These are phyloP conservation scores for Candida nitratophila DNA, from an alignment of 805 yeast species.

Conservation along the genomic window DNA sequence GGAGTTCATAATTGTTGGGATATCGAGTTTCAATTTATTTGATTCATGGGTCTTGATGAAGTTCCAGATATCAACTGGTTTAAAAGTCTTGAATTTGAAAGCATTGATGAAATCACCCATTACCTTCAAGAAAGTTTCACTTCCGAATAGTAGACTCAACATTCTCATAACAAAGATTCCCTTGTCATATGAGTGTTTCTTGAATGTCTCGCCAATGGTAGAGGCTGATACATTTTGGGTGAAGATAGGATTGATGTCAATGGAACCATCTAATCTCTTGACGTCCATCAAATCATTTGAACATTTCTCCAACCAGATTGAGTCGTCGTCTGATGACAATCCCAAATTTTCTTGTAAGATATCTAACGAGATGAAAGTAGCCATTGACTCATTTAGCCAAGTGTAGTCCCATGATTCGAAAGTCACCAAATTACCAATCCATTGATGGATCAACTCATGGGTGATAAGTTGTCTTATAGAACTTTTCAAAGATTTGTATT, in stretches of 20 bases:
- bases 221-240: constrained; percentile 28
- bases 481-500: background rate
- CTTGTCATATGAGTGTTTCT: constrained; percentile 46
- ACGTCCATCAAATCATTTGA: constrained; percentile 19
- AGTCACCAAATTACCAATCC: constrained; percentile 65
- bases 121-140: constrained; percentile 23
- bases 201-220: constrained; percentile 40
- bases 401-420: constrained; percentile 62
- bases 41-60: constrained; percentile 20
- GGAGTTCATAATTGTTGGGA: constrained; percentile 46
- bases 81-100: constrained; percentile 32
- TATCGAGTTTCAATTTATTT: constrained; percentile 30
- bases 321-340: constrained; percentile 15
- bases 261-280: constrained; percentile 30
- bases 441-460: constrained; percentile 75
- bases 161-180: constrained; percentile 40
- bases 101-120: constrained; percentile 31
- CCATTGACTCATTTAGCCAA: constrained; percentile 76
- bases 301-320: constrained; percentile 28
- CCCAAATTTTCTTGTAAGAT: constrained; percentile 9
- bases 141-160: no score
- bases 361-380: constrained; percentile 52
- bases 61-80: constrained; percentile 49
- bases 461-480: constrained; percentile 48
- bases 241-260: constrained; percentile 27